These are phyloP conservation scores for Monosporascus sp. DNA, from an alignment of 2,329 filamentous ascomycete species.

Conservation along the genomic window DNA sequence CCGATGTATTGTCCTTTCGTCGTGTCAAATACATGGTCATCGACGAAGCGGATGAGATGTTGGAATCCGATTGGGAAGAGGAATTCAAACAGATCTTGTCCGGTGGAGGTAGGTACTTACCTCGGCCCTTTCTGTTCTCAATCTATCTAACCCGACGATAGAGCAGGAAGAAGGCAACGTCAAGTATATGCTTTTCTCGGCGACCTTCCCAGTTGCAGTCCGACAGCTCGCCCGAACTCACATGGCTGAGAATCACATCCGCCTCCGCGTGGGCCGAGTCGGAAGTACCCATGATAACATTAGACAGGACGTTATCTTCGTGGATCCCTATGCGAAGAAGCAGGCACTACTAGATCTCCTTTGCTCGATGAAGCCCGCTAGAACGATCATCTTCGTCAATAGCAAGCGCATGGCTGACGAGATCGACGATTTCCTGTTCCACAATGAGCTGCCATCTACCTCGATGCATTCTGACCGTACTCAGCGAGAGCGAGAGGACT, in stretches of 20 bases:
- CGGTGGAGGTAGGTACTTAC: conserved; percentile 63
- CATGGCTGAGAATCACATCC: conserved; percentile 67
- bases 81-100: conserved; percentile 71
- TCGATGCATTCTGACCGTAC: conserved; percentile 86
- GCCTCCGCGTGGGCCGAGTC: conserved; percentile 80
- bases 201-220: conserved; percentile 80
- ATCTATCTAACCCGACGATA: conserved; percentile 38
- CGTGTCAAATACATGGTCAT: conserved; percentile 79
- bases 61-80: conserved; percentile 71
- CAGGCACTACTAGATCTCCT: conserved; percentile 68
- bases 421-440: conserved; percentile 83
- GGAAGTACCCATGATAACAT: conserved; percentile 83
- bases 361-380: conserved; percentile 60
- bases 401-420: conserved; percentile 72
- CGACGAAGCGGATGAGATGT: conserved; percentile 93
- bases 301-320: conserved; percentile 66
- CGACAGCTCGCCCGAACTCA: conserved; percentile 73
- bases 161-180: conserved; percentile 66
- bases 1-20: conserved; percentile 61
- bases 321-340: conserved; percentile 63
- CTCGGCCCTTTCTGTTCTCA: background rate
- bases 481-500: conserved; percentile 86
- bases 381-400: conserved; percentile 90
- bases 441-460: conserved; percentile 71
- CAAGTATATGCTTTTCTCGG: conserved; percentile 81